Evolutionary conservation across 208 protist genomes (phyloP), one percentile per base, ranked within the genome.

Genomic region (Wallacemonas sp.): DNA sequence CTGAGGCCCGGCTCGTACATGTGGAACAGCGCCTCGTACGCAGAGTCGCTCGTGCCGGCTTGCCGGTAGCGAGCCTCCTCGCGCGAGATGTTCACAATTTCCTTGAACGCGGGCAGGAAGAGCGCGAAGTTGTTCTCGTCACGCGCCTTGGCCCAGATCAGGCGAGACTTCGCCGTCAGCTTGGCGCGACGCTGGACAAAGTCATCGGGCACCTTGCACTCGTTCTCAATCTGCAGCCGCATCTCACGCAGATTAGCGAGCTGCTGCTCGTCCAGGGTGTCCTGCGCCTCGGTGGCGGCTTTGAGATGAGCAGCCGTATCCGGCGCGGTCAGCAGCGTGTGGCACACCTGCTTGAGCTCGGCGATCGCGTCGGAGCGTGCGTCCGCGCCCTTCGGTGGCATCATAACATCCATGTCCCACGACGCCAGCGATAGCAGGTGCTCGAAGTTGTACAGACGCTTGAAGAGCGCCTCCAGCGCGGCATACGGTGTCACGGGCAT

Each of bases 1-100:
- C 67, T 68, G 53, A 88, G 67, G 24, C 79, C 85, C 4, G 79
- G 81, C 54, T 91, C 85, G 57, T 77, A 91, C 44, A 78, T 36
- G 38, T 91, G 63, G 2, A 91, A 38, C 4, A 83, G 66, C 1
- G 74, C 81, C 50, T 91, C 79, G 61, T 84, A 88, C 1, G 68
- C 57, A 6, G 63, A 39, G 42, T 74, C 64, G 2, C 61, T 63
- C 22, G 68, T 66, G 12, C 30, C 66, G 6, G 59, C 66, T n/a
- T 71, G 64, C n/a, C 62, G 66, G 22, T 76, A 69, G 34, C 19
- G 42, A 10, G 54, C 72, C 62, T 76, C 74, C 61, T 83, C 71
- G 19, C 71, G 63, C 6, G 53, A 68, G 6, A 84, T 42, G 6
- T 64, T 37, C 37, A 90, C 59, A 50, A 81, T 58, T 29, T 79